A percentile compares a stretch with the other conserved stretches of the same genome.
These are phyloP conservation scores for Chlamydomonas sp. DNA, from an alignment of 139 green algal species.

Conservation along the genomic window DNA sequence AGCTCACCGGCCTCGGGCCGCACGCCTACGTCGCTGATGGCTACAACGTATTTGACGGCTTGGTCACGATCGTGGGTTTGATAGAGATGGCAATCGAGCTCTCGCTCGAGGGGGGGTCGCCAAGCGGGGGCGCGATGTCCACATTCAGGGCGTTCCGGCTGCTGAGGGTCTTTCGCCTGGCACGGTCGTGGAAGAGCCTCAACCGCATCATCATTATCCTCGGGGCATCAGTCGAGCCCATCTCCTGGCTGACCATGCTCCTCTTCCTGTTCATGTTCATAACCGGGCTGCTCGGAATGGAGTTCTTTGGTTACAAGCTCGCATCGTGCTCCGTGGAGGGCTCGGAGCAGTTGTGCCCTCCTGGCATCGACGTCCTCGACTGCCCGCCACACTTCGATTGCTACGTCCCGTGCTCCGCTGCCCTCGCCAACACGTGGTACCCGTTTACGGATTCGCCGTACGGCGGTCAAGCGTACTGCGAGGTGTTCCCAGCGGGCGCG, in stretches of 20 bases:
- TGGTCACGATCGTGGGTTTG: slow-evolving; percentile 1
- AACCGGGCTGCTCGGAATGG: slow-evolving; percentile 21
- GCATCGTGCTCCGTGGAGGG: slow-evolving; percentile 15
- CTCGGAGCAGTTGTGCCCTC: slow-evolving; percentile 10
- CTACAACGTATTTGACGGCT: slow-evolving; percentile 12
- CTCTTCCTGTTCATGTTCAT: slow-evolving; percentile 31
- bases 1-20: slow-evolving; percentile 7
- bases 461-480: slow-evolving; percentile 9
- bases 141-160: slow-evolving; percentile 6
- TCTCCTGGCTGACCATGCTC: slow-evolving; percentile 15
- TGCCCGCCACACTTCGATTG: slow-evolving; percentile 23
- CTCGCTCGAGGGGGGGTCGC: not conserved
- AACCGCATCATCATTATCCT: slow-evolving; percentile 15
- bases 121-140: not conserved
- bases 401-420: slow-evolving; percentile 13
- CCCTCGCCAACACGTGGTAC: slow-evolving; percentile 1
- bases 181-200: slow-evolving; percentile 16
- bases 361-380: not conserved
- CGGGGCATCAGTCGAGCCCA: not conserved
- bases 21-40: not conserved
- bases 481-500: not conserved
- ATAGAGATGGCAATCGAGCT: slow-evolving; percentile 12
- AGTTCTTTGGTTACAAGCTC: slow-evolving; percentile 26
- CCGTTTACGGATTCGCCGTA: slow-evolving; percentile 12
- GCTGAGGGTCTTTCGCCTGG: slow-evolving; percentile 9